Conservation (phyloP, 768 basidiomycete genomes). For the Russula foetens region DNA sequence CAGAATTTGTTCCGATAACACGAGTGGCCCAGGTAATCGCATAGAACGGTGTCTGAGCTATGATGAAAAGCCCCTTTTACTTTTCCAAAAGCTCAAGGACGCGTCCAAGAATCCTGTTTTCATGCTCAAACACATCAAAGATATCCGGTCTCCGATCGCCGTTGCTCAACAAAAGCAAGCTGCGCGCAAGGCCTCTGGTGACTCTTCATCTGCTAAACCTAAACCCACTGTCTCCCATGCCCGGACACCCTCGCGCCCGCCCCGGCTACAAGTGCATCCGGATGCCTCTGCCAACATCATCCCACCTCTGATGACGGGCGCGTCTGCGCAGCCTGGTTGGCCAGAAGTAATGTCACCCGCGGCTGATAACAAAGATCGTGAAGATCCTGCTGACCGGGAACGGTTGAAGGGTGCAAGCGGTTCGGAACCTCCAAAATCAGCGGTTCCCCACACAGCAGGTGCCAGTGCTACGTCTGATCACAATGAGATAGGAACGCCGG, state of each 20-base stretch:
- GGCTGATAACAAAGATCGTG: conserved; percentile 34
- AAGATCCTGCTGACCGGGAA: conserved; percentile 33
- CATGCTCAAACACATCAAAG: conserved; percentile 95
- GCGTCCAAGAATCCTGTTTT: conserved; percentile 97
- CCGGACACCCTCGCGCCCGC: conserved; percentile 41
- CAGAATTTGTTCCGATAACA: not conserved
- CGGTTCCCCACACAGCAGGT: conserved; percentile 28
- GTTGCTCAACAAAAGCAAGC: conserved; percentile 97
- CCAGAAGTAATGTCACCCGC: conserved; percentile 63
- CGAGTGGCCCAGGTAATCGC: conserved; percentile 43
- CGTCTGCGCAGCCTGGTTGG: conserved; percentile 61
- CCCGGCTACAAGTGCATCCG: conserved; percentile 56
- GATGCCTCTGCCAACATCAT: conserved; percentile 40
- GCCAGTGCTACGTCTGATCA: conserved; percentile 18
- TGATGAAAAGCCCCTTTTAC: conserved; percentile 93
- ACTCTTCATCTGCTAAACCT: conserved; percentile 20
- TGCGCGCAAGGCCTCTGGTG: conserved; percentile 62
- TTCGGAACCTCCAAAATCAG: conserved; percentile 27
- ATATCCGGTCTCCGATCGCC: conserved; percentile 94
- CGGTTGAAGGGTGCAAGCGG: conserved; percentile 1
- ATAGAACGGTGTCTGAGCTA: conserved; percentile 94
- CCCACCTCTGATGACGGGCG: conserved; percentile 45
- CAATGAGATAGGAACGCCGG: conserved; percentile 21
- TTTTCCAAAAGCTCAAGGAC: conserved; percentile 97
- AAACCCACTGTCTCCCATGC: conserved; percentile 32